Base-by-base conservation (phyloP, 768 basidiomycete species). In the Psilocybe sp. region DNA sequence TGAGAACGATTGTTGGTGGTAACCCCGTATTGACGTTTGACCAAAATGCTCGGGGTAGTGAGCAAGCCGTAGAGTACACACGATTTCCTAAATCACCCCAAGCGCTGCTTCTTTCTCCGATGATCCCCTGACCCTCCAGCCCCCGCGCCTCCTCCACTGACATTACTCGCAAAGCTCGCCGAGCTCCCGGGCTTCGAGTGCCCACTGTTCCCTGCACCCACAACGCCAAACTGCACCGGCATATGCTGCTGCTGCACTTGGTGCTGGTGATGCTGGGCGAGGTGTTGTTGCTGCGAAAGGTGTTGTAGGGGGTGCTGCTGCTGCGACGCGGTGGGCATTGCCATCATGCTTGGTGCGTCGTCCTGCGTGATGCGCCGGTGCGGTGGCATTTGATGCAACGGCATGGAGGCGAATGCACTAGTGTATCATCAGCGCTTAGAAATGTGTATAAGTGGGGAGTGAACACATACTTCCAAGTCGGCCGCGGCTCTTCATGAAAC, bases 401-500 rank as follows among this genome's bases (percentile, higher is more conserved):
- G 73, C 15, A 87, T 75, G 3, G 78, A 73, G 37, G 85, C 77
- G 65, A 96, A 95, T 0, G 88, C 91, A 60, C 90, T 95, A 53
- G 32, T 12, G 18, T 54, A 34, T 14, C 23, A 36, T 16, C 20
- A 32, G 40, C 39, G 33, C 40, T n/a, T 47, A 38, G 42, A 31
- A 12, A 35, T 33, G 20, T 5, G 39, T 23, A 34, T 47, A 46
- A 11, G 11, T 52, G 20, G 33, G 40, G 48, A 16, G 45, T 10
- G n/a, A n/a, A n/a, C n/a, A 75, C 89, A 56, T 56, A 97, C 95
- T 96, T 93, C 64, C 75, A 76, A 14, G 87, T 89, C 2, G 95
- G 91, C 39, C 77, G 77, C 8, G 93, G 92, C 7, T 95, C 95
- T 62, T 96, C 92, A 16, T 80, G 78, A 66, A 98, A 99, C 93